Conservation (phyloP, 2,329 filamentous ascomycete genomes). For the Plenodomus lindquistii region DNA sequence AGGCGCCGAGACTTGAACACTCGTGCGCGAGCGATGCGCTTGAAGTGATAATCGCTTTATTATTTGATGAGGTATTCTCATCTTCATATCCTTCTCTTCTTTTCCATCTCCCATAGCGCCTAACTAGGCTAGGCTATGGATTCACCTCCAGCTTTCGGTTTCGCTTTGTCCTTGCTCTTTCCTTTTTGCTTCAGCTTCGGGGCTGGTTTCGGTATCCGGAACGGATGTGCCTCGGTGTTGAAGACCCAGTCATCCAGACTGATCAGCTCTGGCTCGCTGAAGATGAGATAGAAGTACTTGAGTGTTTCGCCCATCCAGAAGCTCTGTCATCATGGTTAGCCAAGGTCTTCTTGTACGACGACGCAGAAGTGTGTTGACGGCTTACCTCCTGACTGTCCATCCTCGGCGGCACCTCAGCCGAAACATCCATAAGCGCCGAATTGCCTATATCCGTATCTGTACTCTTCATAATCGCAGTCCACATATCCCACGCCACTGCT, state of each 20-base stretch:
- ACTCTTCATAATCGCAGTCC: slow-evolving; percentile 48
- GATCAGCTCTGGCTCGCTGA: slow-evolving; percentile 48
- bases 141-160: background rate
- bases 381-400: slow-evolving; percentile 52
- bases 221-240: slow-evolving; percentile 55
- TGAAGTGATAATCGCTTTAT: no score
- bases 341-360: background rate
- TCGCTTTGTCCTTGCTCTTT: background rate
- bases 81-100: no score
- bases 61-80: background rate
- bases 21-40: no score
- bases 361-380: background rate
- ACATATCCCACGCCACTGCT: slow-evolving; percentile 56
- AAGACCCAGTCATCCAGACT: slow-evolving; percentile 53
- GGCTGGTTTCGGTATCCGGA: slow-evolving; percentile 34
- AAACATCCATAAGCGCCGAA: slow-evolving; percentile 51
- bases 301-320: slow-evolving; percentile 57
- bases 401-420: slow-evolving; percentile 42
- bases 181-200: background rate
- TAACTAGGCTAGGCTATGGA: background rate
- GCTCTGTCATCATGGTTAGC: slow-evolving; percentile 33
- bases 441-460: slow-evolving; percentile 52
- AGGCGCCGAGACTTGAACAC: no score
- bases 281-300: slow-evolving; percentile 55
- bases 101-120: no score